A percentile compares a stretch with the other conserved stretches of the same genome.
Evolutionary conservation across 345 rosid species (phyloP).

Genomic region (Pseudoturritis turrita): DNA sequence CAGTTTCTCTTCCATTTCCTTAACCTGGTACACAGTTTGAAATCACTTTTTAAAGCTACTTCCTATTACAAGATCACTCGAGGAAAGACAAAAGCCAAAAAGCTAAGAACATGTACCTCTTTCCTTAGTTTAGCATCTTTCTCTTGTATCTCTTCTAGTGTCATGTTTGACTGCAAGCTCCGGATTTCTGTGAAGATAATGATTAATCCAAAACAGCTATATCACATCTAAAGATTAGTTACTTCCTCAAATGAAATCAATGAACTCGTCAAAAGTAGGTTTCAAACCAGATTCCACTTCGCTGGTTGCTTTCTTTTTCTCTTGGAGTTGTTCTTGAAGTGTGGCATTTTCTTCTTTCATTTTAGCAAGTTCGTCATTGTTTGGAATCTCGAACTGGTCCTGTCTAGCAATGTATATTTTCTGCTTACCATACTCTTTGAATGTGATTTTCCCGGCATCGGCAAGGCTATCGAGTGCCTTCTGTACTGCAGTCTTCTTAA

Average conservation of each 20-base stretch:
- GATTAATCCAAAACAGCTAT: neutral
- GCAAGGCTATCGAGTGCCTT: conserved; percentile 82
- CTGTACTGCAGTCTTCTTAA: conserved; percentile 81
- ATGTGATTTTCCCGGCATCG: conserved; percentile 66
- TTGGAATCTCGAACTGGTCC: conserved; percentile 86
- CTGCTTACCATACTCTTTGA: conserved; percentile 96
- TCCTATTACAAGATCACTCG: neutral
- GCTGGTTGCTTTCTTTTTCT: conserved; percentile 51
- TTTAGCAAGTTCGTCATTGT: conserved; percentile 64
- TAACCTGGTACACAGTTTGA: conserved; percentile 43
- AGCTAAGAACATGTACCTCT: conserved; percentile 44
- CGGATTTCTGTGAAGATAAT: conserved; percentile 51
- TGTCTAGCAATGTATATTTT: conserved; percentile 87
- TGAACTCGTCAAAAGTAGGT: neutral
- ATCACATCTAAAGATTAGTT: neutral
- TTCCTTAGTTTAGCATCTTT: conserved; percentile 53
- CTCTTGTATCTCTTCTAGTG: conserved; percentile 66
- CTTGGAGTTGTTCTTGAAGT: conserved; percentile 57
- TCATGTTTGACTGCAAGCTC: conserved; percentile 68
- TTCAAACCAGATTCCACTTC: conserved; percentile 70
- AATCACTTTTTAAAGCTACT: neutral
- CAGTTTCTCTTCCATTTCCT: conserved; percentile 72
- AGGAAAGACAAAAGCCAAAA: neutral
- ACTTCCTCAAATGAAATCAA: neutral
- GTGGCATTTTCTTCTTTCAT: conserved; percentile 78